These are phyloP conservation scores for Trichopus zeylanicus DNA, from an alignment of 116 monocot species.

Conservation along the genomic window DNA sequence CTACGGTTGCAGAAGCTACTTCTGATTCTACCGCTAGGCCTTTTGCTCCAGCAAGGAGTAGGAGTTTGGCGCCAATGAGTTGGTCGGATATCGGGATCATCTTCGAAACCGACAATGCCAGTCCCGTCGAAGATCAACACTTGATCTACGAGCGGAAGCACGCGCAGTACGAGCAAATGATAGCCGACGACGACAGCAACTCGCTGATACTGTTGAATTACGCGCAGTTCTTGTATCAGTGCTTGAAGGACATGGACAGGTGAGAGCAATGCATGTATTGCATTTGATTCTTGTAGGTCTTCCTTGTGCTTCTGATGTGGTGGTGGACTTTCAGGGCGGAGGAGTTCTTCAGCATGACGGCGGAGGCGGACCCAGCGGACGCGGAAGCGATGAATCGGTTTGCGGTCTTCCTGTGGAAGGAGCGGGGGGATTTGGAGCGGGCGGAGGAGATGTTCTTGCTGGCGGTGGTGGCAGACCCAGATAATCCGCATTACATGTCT, in stretches of 20 bases:
- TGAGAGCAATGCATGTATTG: no score
- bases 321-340: constrained; percentile 54
- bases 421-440: constrained; percentile 20
- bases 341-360: constrained; percentile 38
- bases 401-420: constrained; percentile 46
- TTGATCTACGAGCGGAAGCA: neutral
- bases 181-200: constrained; percentile 4
- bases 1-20: no score
- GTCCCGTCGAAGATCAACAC: no score
- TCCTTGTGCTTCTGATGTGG: no score
- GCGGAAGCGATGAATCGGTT: constrained; percentile 38
- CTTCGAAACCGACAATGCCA: no score
- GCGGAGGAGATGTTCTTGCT: constrained; percentile 52
- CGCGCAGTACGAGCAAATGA: constrained; percentile 18
- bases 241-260: constrained; percentile 19
- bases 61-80: neutral
- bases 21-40: no score
- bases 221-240: constrained; percentile 33
- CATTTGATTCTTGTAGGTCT: no score
- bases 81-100: constrained; percentile 13
- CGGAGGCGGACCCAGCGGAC: constrained; percentile 24
- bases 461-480: constrained; percentile 38
- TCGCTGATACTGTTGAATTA: constrained; percentile 43
- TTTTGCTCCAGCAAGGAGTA: no score
- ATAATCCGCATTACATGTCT: constrained; percentile 23